Conservation (phyloP, 805 yeast genomes). For the Kuraishia piskuri region DNA sequence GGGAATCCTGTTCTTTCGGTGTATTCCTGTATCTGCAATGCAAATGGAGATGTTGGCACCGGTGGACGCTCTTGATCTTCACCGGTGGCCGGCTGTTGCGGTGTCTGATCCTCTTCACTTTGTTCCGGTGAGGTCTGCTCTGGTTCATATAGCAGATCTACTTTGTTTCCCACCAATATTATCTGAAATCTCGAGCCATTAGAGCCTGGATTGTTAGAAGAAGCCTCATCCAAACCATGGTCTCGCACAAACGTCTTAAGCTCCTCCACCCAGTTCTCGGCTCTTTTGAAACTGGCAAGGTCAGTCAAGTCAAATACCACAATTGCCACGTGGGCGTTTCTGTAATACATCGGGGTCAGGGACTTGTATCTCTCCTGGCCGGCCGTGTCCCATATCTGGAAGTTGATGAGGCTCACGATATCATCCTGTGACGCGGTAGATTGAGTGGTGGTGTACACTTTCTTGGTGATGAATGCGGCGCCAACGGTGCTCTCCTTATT, state of each 20-base stretch:
- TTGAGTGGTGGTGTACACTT: conserved; percentile 31
- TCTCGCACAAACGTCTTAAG: conserved; percentile 28
- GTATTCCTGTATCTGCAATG: conserved; percentile 13
- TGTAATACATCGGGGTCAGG: conserved; percentile 74
- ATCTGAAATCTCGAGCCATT: conserved; percentile 20
- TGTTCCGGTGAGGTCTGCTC: not conserved
- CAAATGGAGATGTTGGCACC: conserved; percentile 12
- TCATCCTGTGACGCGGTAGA: conserved; percentile 4
- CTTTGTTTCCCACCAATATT: conserved; percentile 73
- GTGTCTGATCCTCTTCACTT: not conserved
- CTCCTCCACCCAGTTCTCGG: conserved; percentile 88
- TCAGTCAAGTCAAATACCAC: conserved; percentile 81
- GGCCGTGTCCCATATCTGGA: conserved; percentile 92
- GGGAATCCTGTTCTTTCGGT: conserved; percentile 13
- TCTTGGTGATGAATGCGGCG: conserved; percentile 94
- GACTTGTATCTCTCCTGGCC: conserved; percentile 88
- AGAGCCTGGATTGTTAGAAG: conserved; percentile 3
- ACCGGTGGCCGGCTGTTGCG: not conserved
- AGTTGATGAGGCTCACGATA: conserved; percentile 28
- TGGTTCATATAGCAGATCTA: conserved; percentile 41
- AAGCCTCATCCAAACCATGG: conserved; percentile 11
- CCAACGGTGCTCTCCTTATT: conserved; percentile 90
- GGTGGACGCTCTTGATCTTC: not conserved
- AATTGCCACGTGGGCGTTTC: conserved; percentile 77
- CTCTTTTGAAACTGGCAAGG: conserved; percentile 45